Evolutionary conservation across 2,329 filamentous ascomycete species (phyloP), one percentile per base, ranked within the genome.

Genomic region (Hypoxylon sp.): DNA sequence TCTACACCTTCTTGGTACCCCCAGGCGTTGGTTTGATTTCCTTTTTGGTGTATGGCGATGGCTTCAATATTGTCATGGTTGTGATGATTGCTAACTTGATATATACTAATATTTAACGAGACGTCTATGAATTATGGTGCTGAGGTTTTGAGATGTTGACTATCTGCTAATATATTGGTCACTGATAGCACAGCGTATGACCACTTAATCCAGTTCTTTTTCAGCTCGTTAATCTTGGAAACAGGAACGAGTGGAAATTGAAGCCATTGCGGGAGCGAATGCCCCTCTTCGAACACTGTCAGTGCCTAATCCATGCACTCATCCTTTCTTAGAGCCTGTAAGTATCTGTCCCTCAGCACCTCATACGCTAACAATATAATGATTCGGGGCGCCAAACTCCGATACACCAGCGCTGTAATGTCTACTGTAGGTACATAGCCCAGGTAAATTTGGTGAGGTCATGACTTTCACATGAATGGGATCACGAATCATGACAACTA

Each of bases 391-490:
- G 9, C 5, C 15, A 15, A 20, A 26, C 12, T 2, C 9, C 7
- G 12, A 5, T 7, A 8, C 16, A 15, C 34, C 43, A 37, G 23
- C 16, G 36, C 36, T 27, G 4, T 31, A 20, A 27, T 47, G 25
- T 32, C 42, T 31, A 25, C 23, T 41, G 30, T 7, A 32, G 36
- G 36, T 6, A 25, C 21, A 3, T 20, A n/a, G 27, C n/a, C n/a
- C n/a, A n/a, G 17, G 16, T 48, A 23, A 11, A 32, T 16, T 7
- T 63, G 36, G 57, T 67, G 65, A 67, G 60, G 59, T 68, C 65
- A 66, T 68, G 51, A 50, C 65, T 42, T 50, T 26, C 44, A 59
- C 45, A 50, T 52, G 42, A 57, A 65, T 58, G 58, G 63, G 57
- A 61, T 59, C 60, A 63, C 43, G 45, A 47, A 47, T 55, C 54